Percentiles rank a stretch among this genome's conserved stretches.
Conservation (phyloP, 163 green algal genomes). For the Scenedesmus sp. region DNA sequence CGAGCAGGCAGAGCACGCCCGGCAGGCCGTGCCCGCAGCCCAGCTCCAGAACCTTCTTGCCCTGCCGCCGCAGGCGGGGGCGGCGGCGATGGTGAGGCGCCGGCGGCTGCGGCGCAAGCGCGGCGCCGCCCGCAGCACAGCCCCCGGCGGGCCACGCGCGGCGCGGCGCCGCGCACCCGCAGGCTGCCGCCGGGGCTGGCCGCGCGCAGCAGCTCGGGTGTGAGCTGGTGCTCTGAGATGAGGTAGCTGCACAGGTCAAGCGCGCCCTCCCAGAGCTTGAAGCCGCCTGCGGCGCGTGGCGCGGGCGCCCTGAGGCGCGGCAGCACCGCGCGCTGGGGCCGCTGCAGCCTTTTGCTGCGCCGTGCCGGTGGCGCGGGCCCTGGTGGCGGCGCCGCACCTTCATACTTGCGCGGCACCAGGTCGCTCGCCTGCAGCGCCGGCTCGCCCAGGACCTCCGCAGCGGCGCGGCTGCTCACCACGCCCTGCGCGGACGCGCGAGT, state of each 20-base stretch:
- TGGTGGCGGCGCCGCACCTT: constrained; percentile 56
- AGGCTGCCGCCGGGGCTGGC: background rate
- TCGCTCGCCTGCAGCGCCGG: constrained; percentile 57
- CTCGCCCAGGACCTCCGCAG: constrained; percentile 48
- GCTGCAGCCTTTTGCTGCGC: background rate
- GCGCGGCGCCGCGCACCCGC: background rate
- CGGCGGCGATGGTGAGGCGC: no score
- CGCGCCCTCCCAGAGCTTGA: constrained; percentile 93
- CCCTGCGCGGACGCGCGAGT: constrained; percentile 22
- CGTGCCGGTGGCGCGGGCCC: background rate
- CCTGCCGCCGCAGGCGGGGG: constrained; percentile 21
- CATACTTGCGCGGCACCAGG: constrained; percentile 78
- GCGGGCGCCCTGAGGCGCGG: background rate
- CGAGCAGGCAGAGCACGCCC: constrained; percentile 76
- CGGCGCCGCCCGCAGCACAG: no score
- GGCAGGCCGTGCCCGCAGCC: constrained; percentile 92
- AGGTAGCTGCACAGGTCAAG: constrained; percentile 77
- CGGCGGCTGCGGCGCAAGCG: no score
- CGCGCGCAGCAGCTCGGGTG: constrained; percentile 1
- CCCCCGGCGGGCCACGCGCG: no score
- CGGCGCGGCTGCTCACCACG: constrained; percentile 47
- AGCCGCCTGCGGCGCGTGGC: constrained; percentile 62
- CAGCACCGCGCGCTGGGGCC: background rate
- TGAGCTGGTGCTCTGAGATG: constrained; percentile 47
- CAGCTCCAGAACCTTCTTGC: constrained; percentile 84